Percentiles rank a stretch among this genome's conserved stretches.
phyloP scores from a whole-genome alignment of 1,139 yeast species.

The Kluyveromyces marxianus region DNA sequence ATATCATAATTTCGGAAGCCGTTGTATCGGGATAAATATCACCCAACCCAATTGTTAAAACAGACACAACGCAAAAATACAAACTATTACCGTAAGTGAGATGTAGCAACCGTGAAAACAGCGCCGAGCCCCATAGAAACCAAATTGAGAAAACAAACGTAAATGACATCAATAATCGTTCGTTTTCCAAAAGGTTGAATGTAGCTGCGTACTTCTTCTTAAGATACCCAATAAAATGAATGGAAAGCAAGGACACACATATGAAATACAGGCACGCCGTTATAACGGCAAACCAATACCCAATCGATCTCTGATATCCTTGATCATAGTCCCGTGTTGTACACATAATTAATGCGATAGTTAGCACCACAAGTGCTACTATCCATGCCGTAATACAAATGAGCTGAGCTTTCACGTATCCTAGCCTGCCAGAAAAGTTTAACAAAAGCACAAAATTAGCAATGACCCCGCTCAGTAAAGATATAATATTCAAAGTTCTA shows the following conservation, averaged over 20 bases:
- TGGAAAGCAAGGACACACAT: slow-evolving; percentile 44
- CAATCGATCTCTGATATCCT: slow-evolving; percentile 41
- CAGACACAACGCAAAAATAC: slow-evolving; percentile 64
- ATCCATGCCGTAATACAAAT: slow-evolving; percentile 60
- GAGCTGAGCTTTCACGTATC: slow-evolving; percentile 51
- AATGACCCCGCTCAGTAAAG: slow-evolving; percentile 53
- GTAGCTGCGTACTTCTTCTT: slow-evolving; percentile 56
- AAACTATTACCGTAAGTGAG: slow-evolving; percentile 54
- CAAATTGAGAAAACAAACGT: slow-evolving; percentile 59
- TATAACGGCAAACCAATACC: slow-evolving; percentile 70
- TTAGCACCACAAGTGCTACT: slow-evolving; percentile 44
- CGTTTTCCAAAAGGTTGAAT: slow-evolving; percentile 58
- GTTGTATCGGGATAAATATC: slow-evolving; percentile 51
- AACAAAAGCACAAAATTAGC: slow-evolving; percentile 61
- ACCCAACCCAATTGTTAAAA: slow-evolving; percentile 75
- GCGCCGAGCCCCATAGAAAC: slow-evolving; percentile 62
- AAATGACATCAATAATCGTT: slow-evolving; percentile 65
- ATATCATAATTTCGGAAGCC: slow-evolving; percentile 48
- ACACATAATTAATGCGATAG: slow-evolving; percentile 40
- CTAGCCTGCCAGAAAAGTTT: slow-evolving; percentile 54
- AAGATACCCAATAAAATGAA: slow-evolving; percentile 57
- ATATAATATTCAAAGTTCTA: slow-evolving; percentile 49
- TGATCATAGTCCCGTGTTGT: slow-evolving; percentile 18
- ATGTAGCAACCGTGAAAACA: slow-evolving; percentile 39
- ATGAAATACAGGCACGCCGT: slow-evolving; percentile 53